Evolutionary conservation across 108 stramenopile genomes (phyloP).

Genomic region (Skeletonema grethae): DNA sequence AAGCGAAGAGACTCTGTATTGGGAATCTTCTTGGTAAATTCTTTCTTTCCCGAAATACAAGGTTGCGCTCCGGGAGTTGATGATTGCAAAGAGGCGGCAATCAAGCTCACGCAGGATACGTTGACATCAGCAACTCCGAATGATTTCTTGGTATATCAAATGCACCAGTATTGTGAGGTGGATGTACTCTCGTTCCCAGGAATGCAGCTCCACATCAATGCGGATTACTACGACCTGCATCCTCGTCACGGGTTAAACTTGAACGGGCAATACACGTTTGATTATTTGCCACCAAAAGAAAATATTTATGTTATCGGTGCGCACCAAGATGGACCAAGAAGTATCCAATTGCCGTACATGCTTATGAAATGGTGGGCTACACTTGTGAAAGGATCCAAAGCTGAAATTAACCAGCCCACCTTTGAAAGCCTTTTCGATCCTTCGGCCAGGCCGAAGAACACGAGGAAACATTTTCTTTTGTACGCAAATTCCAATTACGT

Average conservation of each 20-base stretch:
- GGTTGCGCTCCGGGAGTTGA: conserved; percentile 6
- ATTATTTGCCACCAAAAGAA: conserved; percentile 15
- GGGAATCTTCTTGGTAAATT: conserved; percentile 20
- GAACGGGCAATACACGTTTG: conserved; percentile 17
- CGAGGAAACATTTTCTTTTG: conserved; percentile 25
- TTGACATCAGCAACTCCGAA: conserved; percentile 8
- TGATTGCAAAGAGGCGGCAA: conserved; percentile 1
- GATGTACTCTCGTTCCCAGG: conserved; percentile 29
- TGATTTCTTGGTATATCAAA: conserved; percentile 30
- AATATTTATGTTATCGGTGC: conserved; percentile 26
- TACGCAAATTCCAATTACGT: conserved; percentile 30
- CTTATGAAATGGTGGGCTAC: conserved; percentile 27
- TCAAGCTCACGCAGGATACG: conserved; percentile 15
- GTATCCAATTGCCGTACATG: conserved; percentile 29
- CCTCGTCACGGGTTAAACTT: background rate
- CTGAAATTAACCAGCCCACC: background rate
- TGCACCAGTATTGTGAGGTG: conserved; percentile 35
- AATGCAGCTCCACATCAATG: conserved; percentile 24
- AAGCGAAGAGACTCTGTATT: conserved; percentile 5
- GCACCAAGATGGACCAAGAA: conserved; percentile 23
- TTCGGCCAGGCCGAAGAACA: conserved; percentile 30
- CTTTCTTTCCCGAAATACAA: conserved; percentile 19
- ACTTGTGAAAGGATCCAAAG: conserved; percentile 13
- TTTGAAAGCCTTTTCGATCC: conserved; percentile 18
- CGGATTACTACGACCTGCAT: conserved; percentile 19